A percentile compares a stretch with the other conserved stretches of the same genome.
Evolutionary conservation across 1,139 yeast species (phyloP).

Genomic region (Yamadazyma siamensis): DNA sequence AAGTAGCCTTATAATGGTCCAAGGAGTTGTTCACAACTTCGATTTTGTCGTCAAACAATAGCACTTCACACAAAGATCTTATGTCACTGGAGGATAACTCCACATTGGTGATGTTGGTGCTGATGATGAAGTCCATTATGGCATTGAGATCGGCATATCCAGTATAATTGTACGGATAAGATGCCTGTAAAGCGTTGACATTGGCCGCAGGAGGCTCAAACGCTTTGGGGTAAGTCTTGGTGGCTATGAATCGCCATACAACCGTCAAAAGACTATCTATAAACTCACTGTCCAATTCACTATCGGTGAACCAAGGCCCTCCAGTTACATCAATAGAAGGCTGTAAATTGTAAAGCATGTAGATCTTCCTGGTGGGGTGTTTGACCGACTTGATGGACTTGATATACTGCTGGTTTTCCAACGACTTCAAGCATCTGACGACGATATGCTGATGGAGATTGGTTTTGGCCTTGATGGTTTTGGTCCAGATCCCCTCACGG

Average conservation of each 20-base stretch:
- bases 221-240: constrained; percentile 72
- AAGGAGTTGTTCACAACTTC: constrained; percentile 51
- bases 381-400: constrained; percentile 90
- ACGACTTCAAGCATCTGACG: constrained; percentile 72
- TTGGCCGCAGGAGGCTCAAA: constrained; percentile 36
- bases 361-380: constrained; percentile 93
- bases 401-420: constrained; percentile 82
- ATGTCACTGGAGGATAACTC: constrained; percentile 75
- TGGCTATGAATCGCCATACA: constrained; percentile 82
- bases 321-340: constrained; percentile 97
- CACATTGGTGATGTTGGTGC: constrained; percentile 75
- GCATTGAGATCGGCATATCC: constrained; percentile 69
- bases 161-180: constrained; percentile 54
- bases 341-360: constrained; percentile 88
- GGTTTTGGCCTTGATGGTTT: constrained; percentile 85
- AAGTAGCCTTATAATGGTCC: constrained; percentile 56
- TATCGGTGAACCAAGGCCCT: constrained; percentile 98
- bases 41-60: constrained; percentile 80
- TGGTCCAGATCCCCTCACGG: constrained; percentile 96
- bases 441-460: constrained; percentile 93
- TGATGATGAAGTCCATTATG: constrained; percentile 72
- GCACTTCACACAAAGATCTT: constrained; percentile 79
- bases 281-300: constrained; percentile 91
- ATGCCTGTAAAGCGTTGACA: constrained; percentile 26
- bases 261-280: constrained; percentile 80